Conservation (phyloP, 768 basidiomycete species). For the Mrakia hoshinonis region DNA sequence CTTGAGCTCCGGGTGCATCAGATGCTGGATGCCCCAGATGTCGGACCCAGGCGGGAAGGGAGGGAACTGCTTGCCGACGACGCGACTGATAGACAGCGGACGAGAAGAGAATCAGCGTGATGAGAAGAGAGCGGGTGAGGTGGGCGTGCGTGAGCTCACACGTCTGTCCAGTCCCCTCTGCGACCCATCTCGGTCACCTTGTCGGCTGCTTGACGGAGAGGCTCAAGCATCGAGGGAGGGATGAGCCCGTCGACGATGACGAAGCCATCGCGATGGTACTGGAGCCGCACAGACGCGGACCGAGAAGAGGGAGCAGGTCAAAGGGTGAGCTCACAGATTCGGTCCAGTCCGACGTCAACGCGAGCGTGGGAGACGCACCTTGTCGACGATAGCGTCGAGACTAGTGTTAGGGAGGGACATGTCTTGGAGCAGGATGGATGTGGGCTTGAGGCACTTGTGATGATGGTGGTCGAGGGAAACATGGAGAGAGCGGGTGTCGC, state of each 20-base stretch:
- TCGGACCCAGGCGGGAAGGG: slow-evolving; percentile 57
- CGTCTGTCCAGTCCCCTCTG: slow-evolving; percentile 54
- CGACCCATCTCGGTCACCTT: slow-evolving; percentile 52
- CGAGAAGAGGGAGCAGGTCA: no score
- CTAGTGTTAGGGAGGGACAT: no score
- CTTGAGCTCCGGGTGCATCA: slow-evolving; percentile 66
- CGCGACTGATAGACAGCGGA: slow-evolving; percentile 40
- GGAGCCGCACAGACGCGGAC: not conserved
- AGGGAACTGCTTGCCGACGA: slow-evolving; percentile 70
- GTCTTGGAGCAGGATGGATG: no score
- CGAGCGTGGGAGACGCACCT: no score
- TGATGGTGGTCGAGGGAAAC: no score
- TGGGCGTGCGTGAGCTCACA: slow-evolving; percentile 35
- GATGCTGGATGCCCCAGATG: slow-evolving; percentile 67
- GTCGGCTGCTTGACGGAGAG: slow-evolving; percentile 51
- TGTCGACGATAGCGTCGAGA: no score
- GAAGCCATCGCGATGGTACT: slow-evolving; percentile 45
- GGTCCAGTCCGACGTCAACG: no score
- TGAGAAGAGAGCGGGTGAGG: no score
- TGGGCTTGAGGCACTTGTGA: no score
- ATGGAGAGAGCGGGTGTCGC: no score
- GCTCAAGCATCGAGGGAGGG: slow-evolving; percentile 37
- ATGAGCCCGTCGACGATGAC: slow-evolving; percentile 57
- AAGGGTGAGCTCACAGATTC: no score
- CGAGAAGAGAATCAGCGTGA: not conserved